Evolutionary conservation across 2,329 filamentous ascomycete species (phyloP).

Genomic region (Podosphaera xanthii): DNA sequence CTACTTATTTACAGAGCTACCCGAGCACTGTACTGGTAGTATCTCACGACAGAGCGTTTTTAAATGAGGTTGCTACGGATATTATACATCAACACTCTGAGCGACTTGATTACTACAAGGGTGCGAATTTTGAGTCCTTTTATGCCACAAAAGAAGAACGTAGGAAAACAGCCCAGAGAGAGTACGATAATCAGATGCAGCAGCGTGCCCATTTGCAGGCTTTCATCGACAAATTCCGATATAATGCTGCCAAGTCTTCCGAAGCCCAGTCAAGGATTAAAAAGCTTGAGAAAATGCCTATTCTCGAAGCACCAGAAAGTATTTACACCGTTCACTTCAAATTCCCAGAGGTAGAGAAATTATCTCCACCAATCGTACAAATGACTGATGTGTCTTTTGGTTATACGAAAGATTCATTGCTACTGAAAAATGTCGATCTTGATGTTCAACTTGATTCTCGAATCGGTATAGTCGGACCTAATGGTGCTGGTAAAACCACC

Average conservation of each 20-base stretch:
- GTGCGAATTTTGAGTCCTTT: constrained; percentile 91
- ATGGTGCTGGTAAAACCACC: constrained; percentile 96
- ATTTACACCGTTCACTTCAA: constrained; percentile 94
- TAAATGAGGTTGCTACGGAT: constrained; percentile 97
- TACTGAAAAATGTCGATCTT: constrained; percentile 72
- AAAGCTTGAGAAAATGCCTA: constrained; percentile 91
- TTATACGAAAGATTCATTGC: constrained; percentile 55
- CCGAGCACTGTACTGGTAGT: constrained; percentile 90
- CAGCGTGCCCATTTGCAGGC: constrained; percentile 82
- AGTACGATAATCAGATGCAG: constrained; percentile 97
- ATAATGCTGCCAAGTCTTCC: constrained; percentile 95
- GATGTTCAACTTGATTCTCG: constrained; percentile 95
- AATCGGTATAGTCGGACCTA: constrained; percentile 97
- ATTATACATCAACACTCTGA: constrained; percentile 98
- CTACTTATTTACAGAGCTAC: constrained; percentile 82
- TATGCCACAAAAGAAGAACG: constrained; percentile 95
- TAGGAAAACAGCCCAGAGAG: constrained; percentile 84
- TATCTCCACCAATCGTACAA: constrained; percentile 92
- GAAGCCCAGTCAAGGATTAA: constrained; percentile 98
- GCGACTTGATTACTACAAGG: constrained; percentile 93
- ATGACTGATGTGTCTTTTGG: constrained; percentile 87
- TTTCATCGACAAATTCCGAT: constrained; percentile 99
- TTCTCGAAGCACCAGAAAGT: constrained; percentile 70
- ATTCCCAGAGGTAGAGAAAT: constrained; percentile 92
- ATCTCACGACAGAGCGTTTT: constrained; percentile 94